Conservation (phyloP, 768 basidiomycete species). For the Hygrocybe punicea region DNA sequence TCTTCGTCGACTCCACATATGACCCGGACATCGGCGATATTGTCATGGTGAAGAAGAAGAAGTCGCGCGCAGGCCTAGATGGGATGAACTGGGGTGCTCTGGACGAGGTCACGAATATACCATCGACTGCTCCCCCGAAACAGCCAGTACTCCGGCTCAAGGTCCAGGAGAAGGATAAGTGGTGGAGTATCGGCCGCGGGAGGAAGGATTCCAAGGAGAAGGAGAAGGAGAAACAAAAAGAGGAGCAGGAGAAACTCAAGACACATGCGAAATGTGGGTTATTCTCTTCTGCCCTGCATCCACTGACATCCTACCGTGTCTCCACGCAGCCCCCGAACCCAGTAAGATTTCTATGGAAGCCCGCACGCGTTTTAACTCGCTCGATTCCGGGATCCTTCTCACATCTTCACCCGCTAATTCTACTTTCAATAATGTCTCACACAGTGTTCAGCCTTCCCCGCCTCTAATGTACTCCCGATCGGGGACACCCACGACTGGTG, state of each 20-base stretch:
- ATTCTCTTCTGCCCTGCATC: not conserved
- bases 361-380: conserved; percentile 62
- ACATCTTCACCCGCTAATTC: conserved; percentile 13
- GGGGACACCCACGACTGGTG: conserved; percentile 35
- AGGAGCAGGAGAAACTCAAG: conserved; percentile 38
- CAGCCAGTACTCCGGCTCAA: conserved; percentile 6
- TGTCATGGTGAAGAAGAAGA: conserved; percentile 74
- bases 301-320: not conserved
- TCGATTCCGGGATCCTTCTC: conserved; percentile 44
- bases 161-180: conserved; percentile 43
- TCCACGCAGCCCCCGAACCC: conserved; percentile 48
- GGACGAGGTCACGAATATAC: conserved; percentile 60
- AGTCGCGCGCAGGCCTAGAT: conserved; percentile 57
- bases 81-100: conserved; percentile 51
- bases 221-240: conserved; percentile 41
- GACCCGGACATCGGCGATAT: conserved; percentile 70
- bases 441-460: conserved; percentile 1
- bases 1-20: conserved; percentile 61
- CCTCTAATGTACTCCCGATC: conserved; percentile 28
- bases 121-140: conserved; percentile 17
- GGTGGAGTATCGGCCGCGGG: conserved; percentile 81
- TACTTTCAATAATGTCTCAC: conserved; percentile 16
- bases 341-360: conserved; percentile 29
- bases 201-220: conserved; percentile 69
- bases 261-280: conserved; percentile 44